Conservation (phyloP, 2,329 filamentous ascomycete species). For the Ceratocystis harringtonii region DNA sequence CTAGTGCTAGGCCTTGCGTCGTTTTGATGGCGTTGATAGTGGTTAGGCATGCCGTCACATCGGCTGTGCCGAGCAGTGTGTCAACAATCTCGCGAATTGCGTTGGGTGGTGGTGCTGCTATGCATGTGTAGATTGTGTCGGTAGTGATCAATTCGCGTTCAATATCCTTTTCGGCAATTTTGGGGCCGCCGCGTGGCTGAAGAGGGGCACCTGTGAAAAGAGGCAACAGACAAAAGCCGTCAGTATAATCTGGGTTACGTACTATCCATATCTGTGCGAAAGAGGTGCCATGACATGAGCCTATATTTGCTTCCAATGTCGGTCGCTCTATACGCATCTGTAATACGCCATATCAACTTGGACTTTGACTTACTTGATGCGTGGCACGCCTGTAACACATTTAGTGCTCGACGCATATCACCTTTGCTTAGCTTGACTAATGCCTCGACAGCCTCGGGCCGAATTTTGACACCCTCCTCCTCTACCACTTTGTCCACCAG, state of each 20-base stretch:
- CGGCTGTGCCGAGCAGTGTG: conserved; percentile 67
- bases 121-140: conserved; percentile 92
- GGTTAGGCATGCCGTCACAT: conserved; percentile 76
- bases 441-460: conserved; percentile 63
- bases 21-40: conserved; percentile 81
- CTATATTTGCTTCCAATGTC: neutral
- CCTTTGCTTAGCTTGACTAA: conserved; percentile 80
- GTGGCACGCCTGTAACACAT: conserved; percentile 92
- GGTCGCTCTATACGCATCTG: neutral
- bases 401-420: conserved; percentile 88
- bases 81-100: conserved; percentile 74
- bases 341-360: neutral
- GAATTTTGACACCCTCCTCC: conserved; percentile 75
- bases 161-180: conserved; percentile 47
- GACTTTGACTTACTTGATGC: conserved; percentile 54
- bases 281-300: neutral
- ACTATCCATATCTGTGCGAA: neutral
- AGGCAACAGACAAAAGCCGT: neutral
- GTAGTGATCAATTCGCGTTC: conserved; percentile 68
- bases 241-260: neutral
- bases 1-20: conserved; percentile 71
- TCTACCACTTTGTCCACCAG: conserved; percentile 81
- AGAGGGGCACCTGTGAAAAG: conserved; percentile 47
- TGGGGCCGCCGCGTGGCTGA: conserved; percentile 42
- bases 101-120: conserved; percentile 81